Base-by-base conservation (phyloP, 2,329 filamentous ascomycete species). In the Knoxdaviesia capensis region DNA sequence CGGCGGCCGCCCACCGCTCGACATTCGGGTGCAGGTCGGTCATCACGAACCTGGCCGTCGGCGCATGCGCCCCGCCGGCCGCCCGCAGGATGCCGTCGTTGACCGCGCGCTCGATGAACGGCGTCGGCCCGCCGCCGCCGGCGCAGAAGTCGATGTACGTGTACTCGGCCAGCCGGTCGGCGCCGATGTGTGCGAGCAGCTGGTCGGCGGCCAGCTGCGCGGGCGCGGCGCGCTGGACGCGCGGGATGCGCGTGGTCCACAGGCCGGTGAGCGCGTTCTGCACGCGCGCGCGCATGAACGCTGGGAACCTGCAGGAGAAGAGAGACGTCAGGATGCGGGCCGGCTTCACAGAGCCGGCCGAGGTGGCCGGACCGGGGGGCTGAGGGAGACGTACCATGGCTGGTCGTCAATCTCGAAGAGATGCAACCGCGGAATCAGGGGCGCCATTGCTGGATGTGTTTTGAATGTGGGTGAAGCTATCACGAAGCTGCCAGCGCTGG, bases 61-160 rank as follows among this genome's bases (percentile, higher is more conserved):
- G 49, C 33, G 64, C 53, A 48, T 58, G 54, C 39, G 52, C 46
- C 29, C 5, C 38, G 6, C 29, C 31, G 1, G 33, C 28, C 8
- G 40, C 32, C 3, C 9, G 31, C 33, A 44, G 39, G 10, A 33
- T 32, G 3, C 31, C 31, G 37, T 31, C 37, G 54, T 81, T 81
- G 47, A 82, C 53, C 36, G 66, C 59, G 7, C 59, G 61, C 55
- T 80, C 77, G 41, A 82, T 74, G 35, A 60, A 62, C 0, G 76
- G 77, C 2, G 75, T 82, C 1, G 78, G 78, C 0, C 80, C 80
- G 36, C 81, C 81, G 9, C 69, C 76, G 41, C 81, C 81, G 3
- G 80, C 77, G 55, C 80, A 84, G 56, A 85, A 82, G 59, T 87
- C 81, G 46, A 86, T 68, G 49, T 80, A 75, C 11, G 69, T 74